A percentile compares a stretch with the other conserved stretches of the same genome.
phyloP scores from a whole-genome alignment of 73 alveolate species.

The Tetrahymena thermophila region DNA sequence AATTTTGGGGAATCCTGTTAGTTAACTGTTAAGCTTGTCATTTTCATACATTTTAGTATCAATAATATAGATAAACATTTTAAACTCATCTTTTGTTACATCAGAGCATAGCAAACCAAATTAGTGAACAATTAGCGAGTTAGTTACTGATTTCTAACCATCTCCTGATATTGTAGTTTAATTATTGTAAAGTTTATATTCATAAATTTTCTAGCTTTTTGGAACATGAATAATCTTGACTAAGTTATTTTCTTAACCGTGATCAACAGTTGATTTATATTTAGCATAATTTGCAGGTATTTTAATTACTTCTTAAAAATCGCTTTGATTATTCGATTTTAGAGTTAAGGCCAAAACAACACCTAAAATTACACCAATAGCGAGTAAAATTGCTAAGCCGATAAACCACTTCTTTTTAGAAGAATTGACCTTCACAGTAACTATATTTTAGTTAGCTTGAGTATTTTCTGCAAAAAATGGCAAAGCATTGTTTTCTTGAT shows the following conservation, averaged over 20 bases:
- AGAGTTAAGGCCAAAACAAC: neutral
- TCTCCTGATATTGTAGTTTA: neutral
- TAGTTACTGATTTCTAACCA: neutral
- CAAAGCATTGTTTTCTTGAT: neutral
- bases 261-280: neutral
- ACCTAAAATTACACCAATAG: neutral
- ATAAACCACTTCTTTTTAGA: neutral
- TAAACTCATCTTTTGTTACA: neutral
- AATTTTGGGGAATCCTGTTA: neutral
- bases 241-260: neutral
- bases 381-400: neutral
- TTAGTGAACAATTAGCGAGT: neutral
- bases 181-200: neutral
- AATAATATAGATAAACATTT: neutral
- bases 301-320: neutral
- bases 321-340: neutral
- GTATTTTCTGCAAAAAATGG: no score
- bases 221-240: neutral
- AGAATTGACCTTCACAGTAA: neutral
- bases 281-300: neutral
- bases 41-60: neutral
- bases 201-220: neutral
- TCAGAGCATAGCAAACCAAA: neutral
- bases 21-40: neutral
- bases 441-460: neutral